A percentile compares a stretch with the other conserved stretches of the same genome.
Conservation (phyloP, 2,329 filamentous ascomycete species). For the Alternaria arbusti region DNA sequence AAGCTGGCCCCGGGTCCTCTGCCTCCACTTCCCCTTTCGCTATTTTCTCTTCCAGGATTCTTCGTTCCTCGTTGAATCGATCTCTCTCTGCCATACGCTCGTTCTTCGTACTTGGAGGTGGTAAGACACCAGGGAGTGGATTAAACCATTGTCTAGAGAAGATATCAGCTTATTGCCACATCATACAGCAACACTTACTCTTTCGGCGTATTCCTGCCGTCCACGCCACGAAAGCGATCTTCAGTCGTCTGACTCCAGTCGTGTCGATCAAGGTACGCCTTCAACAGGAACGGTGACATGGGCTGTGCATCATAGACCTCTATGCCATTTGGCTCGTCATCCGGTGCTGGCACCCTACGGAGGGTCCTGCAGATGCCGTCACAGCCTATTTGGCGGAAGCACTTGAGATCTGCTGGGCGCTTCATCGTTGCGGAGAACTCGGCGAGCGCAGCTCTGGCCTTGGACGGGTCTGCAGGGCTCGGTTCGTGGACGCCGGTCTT, state of each 20-base stretch:
- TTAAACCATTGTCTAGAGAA: not conserved
- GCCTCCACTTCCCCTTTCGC: not conserved
- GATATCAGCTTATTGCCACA: not conserved
- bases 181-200: not conserved
- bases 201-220: not conserved
- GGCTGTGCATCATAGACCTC: not conserved
- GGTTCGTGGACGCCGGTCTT: not conserved
- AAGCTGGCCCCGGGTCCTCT: not conserved
- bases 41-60: not conserved
- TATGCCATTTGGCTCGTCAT: not conserved
- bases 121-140: not conserved
- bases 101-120: not conserved
- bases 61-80: not conserved
- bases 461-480: not conserved
- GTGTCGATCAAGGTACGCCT: not conserved
- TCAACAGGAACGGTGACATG: not conserved
- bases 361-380: not conserved
- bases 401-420: not conserved
- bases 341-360: not conserved
- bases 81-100: not conserved
- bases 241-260: not conserved
- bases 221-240: not conserved
- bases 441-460: not conserved
- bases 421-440: not conserved
- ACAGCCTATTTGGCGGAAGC: not conserved